These are phyloP conservation scores for Solanum hybrid DNA, from an alignment of 305 asterid genomes.

Conservation along the genomic window DNA sequence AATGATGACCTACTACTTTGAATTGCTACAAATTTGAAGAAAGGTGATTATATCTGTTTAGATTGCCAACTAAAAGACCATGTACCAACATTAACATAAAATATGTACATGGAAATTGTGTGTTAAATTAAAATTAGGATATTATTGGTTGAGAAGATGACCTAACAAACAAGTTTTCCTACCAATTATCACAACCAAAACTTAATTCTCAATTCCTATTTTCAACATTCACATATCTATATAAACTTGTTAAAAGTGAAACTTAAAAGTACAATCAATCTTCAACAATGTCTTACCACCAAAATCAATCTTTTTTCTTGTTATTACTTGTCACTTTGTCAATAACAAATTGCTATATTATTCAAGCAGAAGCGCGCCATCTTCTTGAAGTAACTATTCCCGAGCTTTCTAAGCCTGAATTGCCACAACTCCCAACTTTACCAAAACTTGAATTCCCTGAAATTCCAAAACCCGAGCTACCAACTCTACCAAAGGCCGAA, in stretches of 20 bases:
- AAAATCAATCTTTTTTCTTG: constrained; percentile 6
- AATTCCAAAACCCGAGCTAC: neutral
- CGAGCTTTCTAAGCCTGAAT: neutral
- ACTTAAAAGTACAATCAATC: neutral
- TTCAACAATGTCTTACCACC: constrained; percentile 9
- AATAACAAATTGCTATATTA: neutral
- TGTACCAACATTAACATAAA: neutral
- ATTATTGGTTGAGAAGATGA: constrained; percentile 19
- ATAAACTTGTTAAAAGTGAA: constrained; percentile 4
- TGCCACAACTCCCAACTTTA: constrained; percentile 7
- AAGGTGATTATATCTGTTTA: neutral
- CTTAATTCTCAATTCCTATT: neutral
- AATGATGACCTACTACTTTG: neutral
- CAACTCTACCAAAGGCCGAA: too few species aligned
- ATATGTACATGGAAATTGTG: neutral
- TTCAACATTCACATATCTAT: constrained; percentile 5
- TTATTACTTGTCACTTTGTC: neutral
- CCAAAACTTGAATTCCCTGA: constrained; percentile 10
- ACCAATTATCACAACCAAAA: constrained; percentile 7
- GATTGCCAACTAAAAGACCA: neutral
- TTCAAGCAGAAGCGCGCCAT: too few species aligned
- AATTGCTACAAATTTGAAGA: neutral
- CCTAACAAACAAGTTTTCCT: constrained; percentile 6
- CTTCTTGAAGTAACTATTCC: neutral
- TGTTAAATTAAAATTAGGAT: neutral